Evolutionary conservation across 306 rosid genomes (phyloP).

Genomic region (Heteromeles arbutifolia): DNA sequence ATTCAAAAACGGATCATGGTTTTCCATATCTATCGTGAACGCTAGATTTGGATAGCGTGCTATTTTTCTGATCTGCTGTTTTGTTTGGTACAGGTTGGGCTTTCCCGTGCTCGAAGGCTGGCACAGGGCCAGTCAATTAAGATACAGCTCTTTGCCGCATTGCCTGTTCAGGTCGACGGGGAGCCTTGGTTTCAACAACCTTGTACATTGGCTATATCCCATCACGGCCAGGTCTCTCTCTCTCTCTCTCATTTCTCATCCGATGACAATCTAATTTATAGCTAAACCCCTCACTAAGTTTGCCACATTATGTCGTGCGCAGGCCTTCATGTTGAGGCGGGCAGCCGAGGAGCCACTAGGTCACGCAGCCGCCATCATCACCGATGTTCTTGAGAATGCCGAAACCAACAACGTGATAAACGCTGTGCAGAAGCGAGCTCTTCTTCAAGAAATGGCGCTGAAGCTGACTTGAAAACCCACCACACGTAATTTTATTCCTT

Average conservation of each 20-base stretch:
- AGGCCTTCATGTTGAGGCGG: constrained; percentile 98
- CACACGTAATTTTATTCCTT: constrained; percentile 18
- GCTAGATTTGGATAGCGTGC: neutral
- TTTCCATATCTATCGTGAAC: constrained; percentile 12
- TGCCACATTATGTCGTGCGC: neutral
- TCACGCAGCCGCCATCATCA: constrained; percentile 91
- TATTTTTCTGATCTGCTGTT: constrained; percentile 13
- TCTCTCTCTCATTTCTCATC: neutral
- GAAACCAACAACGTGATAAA: constrained; percentile 78
- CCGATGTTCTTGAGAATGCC: constrained; percentile 93
- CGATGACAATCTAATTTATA: neutral
- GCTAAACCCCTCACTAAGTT: neutral
- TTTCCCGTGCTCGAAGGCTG: constrained; percentile 94
- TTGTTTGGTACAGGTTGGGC: constrained; percentile 66
- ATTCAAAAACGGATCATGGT: neutral
- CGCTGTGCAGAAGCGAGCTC: constrained; percentile 87
- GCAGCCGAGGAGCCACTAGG: constrained; percentile 96
- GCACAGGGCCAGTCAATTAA: constrained; percentile 93
- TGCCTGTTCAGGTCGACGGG: constrained; percentile 97
- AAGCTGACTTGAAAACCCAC: constrained; percentile 49
- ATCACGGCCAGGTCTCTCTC: constrained; percentile 85
- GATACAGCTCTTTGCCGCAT: constrained; percentile 64
- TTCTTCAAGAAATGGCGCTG: constrained; percentile 95
- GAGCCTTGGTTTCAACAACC: constrained; percentile 93
- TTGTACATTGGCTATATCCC: constrained; percentile 70